Conservation (phyloP, 495 filamentous ascomycete genomes). For the Tuber borchii region DNA sequence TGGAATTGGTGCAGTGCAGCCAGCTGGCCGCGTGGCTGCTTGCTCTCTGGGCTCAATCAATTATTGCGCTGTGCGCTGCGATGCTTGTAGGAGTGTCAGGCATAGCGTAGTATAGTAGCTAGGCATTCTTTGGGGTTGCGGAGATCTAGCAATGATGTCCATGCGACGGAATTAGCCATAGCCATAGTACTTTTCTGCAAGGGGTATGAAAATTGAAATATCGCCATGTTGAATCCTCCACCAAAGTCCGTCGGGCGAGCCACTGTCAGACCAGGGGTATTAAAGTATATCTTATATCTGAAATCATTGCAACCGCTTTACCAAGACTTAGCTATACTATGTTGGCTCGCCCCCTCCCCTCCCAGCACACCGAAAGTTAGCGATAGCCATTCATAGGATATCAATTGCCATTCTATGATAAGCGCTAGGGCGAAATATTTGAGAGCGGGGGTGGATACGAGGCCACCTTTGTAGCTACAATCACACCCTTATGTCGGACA, state of each 20-base stretch:
- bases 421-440: background rate
- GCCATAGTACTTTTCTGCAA: background rate
- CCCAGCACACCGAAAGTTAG: background rate
- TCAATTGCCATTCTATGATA: background rate
- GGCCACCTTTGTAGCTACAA: background rate
- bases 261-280: background rate
- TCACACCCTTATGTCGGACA: background rate
- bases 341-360: background rate
- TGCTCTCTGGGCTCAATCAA: background rate
- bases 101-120: background rate
- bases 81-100: background rate
- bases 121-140: background rate
- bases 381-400: background rate
- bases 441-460: background rate
- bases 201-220: background rate
- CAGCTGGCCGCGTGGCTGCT: background rate
- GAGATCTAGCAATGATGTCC: background rate
- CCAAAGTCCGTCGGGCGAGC: background rate
- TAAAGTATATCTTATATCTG: background rate
- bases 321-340: background rate
- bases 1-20: background rate
- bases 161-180: background rate
- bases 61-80: background rate
- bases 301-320: background rate
- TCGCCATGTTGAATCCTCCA: background rate